These are phyloP conservation scores for Grosmannia huntii DNA, from an alignment of 2,329 filamentous ascomycete species.

Conservation along the genomic window DNA sequence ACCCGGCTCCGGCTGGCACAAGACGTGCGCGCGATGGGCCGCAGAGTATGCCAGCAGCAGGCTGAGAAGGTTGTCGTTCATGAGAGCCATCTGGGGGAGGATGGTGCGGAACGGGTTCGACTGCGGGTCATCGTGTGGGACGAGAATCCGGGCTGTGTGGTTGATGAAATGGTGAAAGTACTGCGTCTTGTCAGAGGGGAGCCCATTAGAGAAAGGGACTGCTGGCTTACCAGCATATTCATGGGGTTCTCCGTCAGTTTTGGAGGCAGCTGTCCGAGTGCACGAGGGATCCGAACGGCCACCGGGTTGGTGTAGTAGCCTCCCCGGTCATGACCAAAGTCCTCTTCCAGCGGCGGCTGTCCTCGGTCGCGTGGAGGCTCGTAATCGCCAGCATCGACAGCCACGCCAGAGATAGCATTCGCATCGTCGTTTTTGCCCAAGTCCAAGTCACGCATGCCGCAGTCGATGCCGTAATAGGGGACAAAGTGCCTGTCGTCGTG, in stretches of 20 bases:
- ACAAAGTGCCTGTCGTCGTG: constrained; percentile 11
- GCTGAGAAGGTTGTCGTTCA: constrained; percentile 59
- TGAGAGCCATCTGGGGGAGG: constrained; percentile 49
- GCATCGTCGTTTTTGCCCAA: constrained; percentile 58
- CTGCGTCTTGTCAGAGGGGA: constrained; percentile 15
- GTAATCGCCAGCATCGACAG: neutral
- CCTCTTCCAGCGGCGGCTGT: constrained; percentile 25
- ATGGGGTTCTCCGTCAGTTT: constrained; percentile 59
- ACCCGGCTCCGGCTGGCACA: constrained; percentile 60
- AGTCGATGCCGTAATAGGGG: constrained; percentile 56
- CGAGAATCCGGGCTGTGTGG: constrained; percentile 53
- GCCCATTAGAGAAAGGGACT: neutral
- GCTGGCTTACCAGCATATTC: constrained; percentile 47
- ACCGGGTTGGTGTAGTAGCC: constrained; percentile 62
- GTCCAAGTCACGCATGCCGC: constrained; percentile 57
- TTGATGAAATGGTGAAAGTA: constrained; percentile 58
- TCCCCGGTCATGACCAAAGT: constrained; percentile 27
- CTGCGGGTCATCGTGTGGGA: constrained; percentile 36
- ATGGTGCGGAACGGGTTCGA: constrained; percentile 41
- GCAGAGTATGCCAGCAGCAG: constrained; percentile 72
- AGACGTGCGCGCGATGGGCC: constrained; percentile 64
- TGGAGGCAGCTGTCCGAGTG: constrained; percentile 33
- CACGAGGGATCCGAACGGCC: constrained; percentile 39
- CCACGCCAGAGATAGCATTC: constrained; percentile 42
- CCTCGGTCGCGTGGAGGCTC: constrained; percentile 19